Percentiles rank a stretch among this genome's conserved stretches.
These are phyloP conservation scores for Megacollybia platyphylla DNA, from an alignment of 1,284 basidiomycete species.

Conservation along the genomic window DNA sequence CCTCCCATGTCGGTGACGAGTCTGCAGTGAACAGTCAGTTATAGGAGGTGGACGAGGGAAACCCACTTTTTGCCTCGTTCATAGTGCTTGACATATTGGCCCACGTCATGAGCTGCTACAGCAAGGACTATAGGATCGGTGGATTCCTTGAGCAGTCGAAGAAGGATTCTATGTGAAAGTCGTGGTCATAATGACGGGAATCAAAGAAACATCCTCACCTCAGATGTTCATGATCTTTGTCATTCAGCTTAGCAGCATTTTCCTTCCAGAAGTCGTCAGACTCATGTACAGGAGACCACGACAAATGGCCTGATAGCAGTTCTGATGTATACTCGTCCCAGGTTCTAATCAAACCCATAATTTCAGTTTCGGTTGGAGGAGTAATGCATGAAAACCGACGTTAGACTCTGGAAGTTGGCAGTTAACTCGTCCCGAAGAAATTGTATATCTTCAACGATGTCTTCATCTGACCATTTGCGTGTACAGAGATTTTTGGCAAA, in stretches of 20 bases:
- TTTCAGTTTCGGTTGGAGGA: not conserved
- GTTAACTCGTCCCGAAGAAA: slow-evolving; percentile 78
- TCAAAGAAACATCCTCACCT: slow-evolving; percentile 35
- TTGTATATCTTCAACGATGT: slow-evolving; percentile 84
- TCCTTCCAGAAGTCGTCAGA: slow-evolving; percentile 98
- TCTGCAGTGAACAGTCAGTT: slow-evolving; percentile 24
- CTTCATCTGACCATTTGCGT: slow-evolving; percentile 92
- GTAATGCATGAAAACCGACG: slow-evolving; percentile 35
- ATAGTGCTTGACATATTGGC: slow-evolving; percentile 85
- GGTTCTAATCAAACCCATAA: slow-evolving; percentile 38
- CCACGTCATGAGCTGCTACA: slow-evolving; percentile 87
- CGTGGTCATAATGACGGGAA: not conserved
- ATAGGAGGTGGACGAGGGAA: not conserved
- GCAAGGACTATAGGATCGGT: slow-evolving; percentile 69
- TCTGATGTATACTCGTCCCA: slow-evolving; percentile 96
- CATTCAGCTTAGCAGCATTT: slow-evolving; percentile 78
- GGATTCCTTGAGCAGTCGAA: slow-evolving; percentile 63
- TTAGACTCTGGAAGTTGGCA: slow-evolving; percentile 76
- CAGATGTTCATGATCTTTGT: slow-evolving; percentile 68
- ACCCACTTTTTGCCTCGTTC: slow-evolving; percentile 83
- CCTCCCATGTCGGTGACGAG: slow-evolving; percentile 74
- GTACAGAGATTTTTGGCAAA: slow-evolving; percentile 76
- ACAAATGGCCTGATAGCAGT: slow-evolving; percentile 79
- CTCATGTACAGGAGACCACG: slow-evolving; percentile 93
- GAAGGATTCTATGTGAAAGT: slow-evolving; percentile 40